A percentile compares a stretch with the other conserved stretches of the same genome.
Conservation (phyloP, 805 yeast species). For the Metschnikowia gruessii region DNA sequence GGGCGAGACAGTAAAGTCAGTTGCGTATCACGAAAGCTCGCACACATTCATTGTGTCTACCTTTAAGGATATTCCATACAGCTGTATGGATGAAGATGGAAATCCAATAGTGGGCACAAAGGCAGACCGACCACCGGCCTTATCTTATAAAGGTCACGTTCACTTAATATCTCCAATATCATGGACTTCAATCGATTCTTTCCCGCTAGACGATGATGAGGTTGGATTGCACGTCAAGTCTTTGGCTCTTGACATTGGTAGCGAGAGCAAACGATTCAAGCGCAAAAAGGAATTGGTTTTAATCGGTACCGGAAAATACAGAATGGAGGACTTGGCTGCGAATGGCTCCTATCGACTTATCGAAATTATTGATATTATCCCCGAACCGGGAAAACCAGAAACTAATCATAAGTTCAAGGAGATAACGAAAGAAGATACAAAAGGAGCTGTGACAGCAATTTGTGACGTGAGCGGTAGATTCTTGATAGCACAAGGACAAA, state of each 20-base stretch:
- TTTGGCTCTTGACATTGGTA: constrained; percentile 47
- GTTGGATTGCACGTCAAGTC: constrained; percentile 56
- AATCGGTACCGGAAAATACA: constrained; percentile 71
- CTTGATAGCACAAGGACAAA: constrained; percentile 83
- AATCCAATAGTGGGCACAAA: constrained; percentile 55
- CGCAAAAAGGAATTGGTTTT: constrained; percentile 64
- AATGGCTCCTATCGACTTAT: constrained; percentile 73
- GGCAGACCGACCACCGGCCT: constrained; percentile 52
- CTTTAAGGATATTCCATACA: constrained; percentile 54
- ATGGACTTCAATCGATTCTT: constrained; percentile 73
- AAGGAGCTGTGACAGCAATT: constrained; percentile 79
- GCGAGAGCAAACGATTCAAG: constrained; percentile 41
- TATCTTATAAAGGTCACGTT: constrained; percentile 56
- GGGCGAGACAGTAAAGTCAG: constrained; percentile 60
- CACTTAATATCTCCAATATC: constrained; percentile 67
- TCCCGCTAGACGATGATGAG: constrained; percentile 66
- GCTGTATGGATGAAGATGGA: constrained; percentile 73
- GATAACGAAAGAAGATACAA: constrained; percentile 65
- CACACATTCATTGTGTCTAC: constrained; percentile 64
- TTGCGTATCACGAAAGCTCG: constrained; percentile 68
- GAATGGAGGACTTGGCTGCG: constrained; percentile 78
- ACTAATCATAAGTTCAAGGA: constrained; percentile 75
- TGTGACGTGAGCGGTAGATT: constrained; percentile 82
- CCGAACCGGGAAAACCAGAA: constrained; percentile 86
- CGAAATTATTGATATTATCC: constrained; percentile 79